Percentiles rank a stretch among this genome's conserved stretches.
phyloP scores from a whole-genome alignment of 306 rosid genomes.

The Casuarina cunninghamiana region DNA sequence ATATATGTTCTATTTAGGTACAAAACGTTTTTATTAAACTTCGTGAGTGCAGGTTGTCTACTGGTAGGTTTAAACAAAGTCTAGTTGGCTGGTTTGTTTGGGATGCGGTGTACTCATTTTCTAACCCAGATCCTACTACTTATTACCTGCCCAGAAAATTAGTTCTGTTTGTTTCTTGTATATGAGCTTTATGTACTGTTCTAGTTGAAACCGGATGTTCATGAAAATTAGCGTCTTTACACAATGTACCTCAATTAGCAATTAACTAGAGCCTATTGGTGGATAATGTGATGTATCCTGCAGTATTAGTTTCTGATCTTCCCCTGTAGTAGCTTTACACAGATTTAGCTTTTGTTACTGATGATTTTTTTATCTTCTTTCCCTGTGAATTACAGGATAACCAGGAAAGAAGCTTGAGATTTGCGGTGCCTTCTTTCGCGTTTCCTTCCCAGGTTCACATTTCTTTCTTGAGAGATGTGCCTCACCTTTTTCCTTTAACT shows the following conservation, averaged over 20 bases:
- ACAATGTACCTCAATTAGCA: neutral
- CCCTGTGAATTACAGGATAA: constrained; percentile 60
- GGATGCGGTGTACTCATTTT: neutral
- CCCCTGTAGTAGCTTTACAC: neutral
- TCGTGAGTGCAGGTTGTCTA: neutral
- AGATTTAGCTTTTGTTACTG: constrained; percentile 15
- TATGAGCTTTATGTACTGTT: neutral
- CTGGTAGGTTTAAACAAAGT: neutral
- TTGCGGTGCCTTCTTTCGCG: constrained; percentile 36
- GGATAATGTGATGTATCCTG: neutral
- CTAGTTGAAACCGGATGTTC: neutral
- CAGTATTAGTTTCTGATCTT: neutral
- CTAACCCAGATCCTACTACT: neutral
- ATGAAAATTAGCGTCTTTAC: neutral
- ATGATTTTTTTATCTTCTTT: constrained; percentile 11
- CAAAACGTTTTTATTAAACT: neutral
- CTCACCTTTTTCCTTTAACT: neutral
- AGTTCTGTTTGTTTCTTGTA: neutral
- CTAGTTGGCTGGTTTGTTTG: neutral
- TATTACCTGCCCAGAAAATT: neutral
- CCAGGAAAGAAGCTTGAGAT: constrained; percentile 80
- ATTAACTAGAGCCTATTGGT: neutral
- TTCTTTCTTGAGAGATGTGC: neutral
- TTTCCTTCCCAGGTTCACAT: constrained; percentile 24
- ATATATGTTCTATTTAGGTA: neutral